phyloP scores from a whole-genome alignment of 1,284 basidiomycete genomes.

The Neolentinus lepideus region DNA sequence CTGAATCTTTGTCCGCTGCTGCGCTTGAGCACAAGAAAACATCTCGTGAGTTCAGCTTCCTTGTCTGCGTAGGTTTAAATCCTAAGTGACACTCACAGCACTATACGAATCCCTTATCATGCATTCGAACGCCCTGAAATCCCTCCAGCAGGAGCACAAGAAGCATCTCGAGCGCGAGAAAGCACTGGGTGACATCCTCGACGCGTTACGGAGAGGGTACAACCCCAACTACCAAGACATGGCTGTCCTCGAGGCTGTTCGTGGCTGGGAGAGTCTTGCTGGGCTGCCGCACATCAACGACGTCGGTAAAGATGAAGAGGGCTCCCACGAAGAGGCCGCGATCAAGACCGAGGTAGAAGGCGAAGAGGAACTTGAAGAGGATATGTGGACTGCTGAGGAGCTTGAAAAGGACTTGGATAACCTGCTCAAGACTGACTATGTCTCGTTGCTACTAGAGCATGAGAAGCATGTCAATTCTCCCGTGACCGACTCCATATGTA shows the following conservation, averaged over 20 bases:
- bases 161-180: conserved; percentile 71
- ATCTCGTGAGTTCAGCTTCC: conserved; percentile 58
- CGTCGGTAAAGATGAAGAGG: conserved; percentile 31
- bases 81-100: conserved; percentile 36
- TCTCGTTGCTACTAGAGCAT: conserved; percentile 68
- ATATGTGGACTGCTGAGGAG: conserved; percentile 44
- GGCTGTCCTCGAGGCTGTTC: conserved; percentile 95
- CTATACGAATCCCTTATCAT: conserved; percentile 72
- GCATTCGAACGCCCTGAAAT: conserved; percentile 72
- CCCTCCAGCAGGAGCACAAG: conserved; percentile 66
- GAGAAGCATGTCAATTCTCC: conserved; percentile 54
- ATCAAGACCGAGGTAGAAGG: conserved; percentile 18
- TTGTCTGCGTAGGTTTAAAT: conserved; percentile 16
- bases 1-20: conserved; percentile 68
- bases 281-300: conserved; percentile 66
- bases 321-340: conserved; percentile 17
- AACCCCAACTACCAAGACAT: conserved; percentile 99
- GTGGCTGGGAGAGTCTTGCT: conserved; percentile 85
- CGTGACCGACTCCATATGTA: conserved; percentile 43
- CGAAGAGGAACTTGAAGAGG: conserved; percentile 40
- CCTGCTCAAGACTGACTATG: conserved; percentile 67
- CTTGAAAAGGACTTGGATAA: conserved; percentile 57
- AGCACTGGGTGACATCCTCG: conserved; percentile 79
- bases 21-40: conserved; percentile 77
- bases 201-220: conserved; percentile 77